Conservation (phyloP, 2,329 filamentous ascomycete genomes). For the Aspergillus sp. region DNA sequence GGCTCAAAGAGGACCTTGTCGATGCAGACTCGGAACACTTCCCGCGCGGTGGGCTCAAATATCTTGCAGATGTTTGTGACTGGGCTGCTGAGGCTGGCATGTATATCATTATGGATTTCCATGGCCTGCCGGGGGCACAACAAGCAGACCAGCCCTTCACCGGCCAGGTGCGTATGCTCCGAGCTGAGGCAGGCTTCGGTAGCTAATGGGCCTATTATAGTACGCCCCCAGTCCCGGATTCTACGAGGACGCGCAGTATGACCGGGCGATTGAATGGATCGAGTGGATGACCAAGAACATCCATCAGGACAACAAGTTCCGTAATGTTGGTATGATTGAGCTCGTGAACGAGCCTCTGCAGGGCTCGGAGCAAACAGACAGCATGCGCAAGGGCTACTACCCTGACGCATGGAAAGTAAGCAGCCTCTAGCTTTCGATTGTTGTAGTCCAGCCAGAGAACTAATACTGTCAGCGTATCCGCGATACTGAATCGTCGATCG, state of each 20-base stretch:
- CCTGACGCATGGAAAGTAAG: conserved; percentile 44
- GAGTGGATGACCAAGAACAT: conserved; percentile 55
- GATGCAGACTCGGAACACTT: conserved; percentile 52
- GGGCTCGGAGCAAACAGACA: conserved; percentile 31
- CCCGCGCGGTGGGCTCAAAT: conserved; percentile 48
- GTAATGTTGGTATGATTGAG: conserved; percentile 60
- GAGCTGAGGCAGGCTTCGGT: no score
- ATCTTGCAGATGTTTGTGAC: conserved; percentile 48
- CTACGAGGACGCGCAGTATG: conserved; percentile 58
- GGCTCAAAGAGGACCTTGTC: conserved; percentile 54
- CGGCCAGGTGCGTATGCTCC: not conserved
- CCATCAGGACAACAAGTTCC: conserved; percentile 49
- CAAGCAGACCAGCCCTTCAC: not conserved
- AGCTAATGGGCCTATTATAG: conserved; percentile 16
- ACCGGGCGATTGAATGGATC: conserved; percentile 56
- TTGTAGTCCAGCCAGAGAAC: not conserved
- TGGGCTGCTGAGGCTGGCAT: conserved; percentile 51
- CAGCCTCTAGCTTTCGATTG: not conserved
- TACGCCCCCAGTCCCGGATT: conserved; percentile 49
- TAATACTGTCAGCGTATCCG: conserved; percentile 44
- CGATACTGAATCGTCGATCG: conserved; percentile 46
- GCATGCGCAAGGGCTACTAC: conserved; percentile 49
- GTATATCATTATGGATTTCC: conserved; percentile 55
- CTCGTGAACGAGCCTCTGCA: conserved; percentile 59
- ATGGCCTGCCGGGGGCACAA: conserved; percentile 26